Conservation (phyloP, 2,329 filamentous ascomycete species). For the Ceratocystis harringtonii region DNA sequence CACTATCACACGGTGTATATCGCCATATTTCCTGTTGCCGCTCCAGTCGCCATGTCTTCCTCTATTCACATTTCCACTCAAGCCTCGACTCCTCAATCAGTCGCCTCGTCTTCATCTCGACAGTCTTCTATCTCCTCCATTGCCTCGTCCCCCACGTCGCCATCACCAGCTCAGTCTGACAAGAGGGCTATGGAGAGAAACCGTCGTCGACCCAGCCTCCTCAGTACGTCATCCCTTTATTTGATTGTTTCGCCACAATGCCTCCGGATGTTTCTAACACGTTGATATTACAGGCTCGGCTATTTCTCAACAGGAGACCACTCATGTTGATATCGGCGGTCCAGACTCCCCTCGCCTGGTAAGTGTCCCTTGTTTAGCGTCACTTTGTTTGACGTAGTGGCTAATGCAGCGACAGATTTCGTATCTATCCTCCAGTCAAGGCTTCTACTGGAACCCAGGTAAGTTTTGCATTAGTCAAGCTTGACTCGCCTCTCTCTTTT, state of each 20-base stretch:
- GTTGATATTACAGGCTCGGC: slow-evolving; percentile 42
- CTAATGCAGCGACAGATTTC: slow-evolving; percentile 42
- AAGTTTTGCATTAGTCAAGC: slow-evolving; percentile 19
- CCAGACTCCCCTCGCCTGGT: slow-evolving; percentile 57
- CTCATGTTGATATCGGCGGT: slow-evolving; percentile 65
- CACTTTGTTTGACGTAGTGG: neutral
- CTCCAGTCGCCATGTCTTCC: slow-evolving; percentile 40
- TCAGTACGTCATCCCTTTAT: slow-evolving; percentile 33
- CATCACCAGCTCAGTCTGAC: slow-evolving; percentile 20
- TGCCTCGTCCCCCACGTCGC: slow-evolving; percentile 38
- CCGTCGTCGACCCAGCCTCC: slow-evolving; percentile 42
- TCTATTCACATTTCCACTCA: slow-evolving; percentile 52
- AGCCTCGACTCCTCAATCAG: slow-evolving; percentile 23
- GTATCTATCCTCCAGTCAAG: slow-evolving; percentile 64
- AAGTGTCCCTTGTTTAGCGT: slow-evolving; percentile 32
- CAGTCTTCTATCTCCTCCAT: slow-evolving; percentile 29
- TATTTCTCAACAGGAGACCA: slow-evolving; percentile 59
- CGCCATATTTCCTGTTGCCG: neutral
- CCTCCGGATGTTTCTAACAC: neutral
- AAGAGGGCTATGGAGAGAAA: slow-evolving; percentile 12
- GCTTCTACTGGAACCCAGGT: slow-evolving; percentile 74
- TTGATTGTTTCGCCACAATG: neutral
- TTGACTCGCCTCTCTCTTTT: neutral
- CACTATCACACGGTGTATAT: neutral
- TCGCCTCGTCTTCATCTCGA: slow-evolving; percentile 29